phyloP scores from a whole-genome alignment of 441 rosid species.

The Erodium moschatum region DNA sequence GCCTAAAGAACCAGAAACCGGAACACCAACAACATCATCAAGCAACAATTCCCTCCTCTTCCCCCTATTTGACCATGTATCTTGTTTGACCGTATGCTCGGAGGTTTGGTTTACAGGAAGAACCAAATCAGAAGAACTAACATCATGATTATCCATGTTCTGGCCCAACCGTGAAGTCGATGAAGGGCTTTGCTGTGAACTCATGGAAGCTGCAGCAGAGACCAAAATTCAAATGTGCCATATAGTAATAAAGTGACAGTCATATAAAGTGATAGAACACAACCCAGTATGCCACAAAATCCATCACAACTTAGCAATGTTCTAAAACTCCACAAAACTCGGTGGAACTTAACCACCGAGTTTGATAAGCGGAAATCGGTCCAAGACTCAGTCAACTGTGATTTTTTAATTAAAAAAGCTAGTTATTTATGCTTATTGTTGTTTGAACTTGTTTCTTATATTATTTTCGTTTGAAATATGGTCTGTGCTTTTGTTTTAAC shows the following conservation, averaged over 20 bases:
- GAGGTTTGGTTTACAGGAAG: slow-evolving; percentile 36
- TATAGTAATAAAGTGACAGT: background rate
- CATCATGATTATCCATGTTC: slow-evolving; percentile 37
- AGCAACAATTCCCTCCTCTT: slow-evolving; percentile 77
- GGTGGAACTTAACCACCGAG: too few species aligned
- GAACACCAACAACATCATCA: slow-evolving; percentile 65
- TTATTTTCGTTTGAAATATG: too few species aligned
- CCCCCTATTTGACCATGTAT: slow-evolving; percentile 64
- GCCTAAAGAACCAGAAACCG: slow-evolving; percentile 30
- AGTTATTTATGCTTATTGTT: too few species aligned
- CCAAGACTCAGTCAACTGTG: too few species aligned
- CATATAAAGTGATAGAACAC: background rate
- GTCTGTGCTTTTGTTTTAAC: too few species aligned
- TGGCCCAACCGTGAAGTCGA: slow-evolving; percentile 34
- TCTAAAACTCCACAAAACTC: too few species aligned
- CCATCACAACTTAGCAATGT: too few species aligned
- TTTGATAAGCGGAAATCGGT: too few species aligned
- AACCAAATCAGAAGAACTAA: slow-evolving; percentile 40
- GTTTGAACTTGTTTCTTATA: too few species aligned
- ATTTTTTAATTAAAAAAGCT: too few species aligned
- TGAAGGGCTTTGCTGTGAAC: slow-evolving; percentile 48
- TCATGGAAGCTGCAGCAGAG: slow-evolving; percentile 50
- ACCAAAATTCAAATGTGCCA: slow-evolving; percentile 16
- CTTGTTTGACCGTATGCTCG: slow-evolving; percentile 52
- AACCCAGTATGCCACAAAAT: slow-evolving; percentile 12